Evolutionary conservation across 164 flowering plant genomes (phyloP).

Genomic region (Litsea cubeba): DNA sequence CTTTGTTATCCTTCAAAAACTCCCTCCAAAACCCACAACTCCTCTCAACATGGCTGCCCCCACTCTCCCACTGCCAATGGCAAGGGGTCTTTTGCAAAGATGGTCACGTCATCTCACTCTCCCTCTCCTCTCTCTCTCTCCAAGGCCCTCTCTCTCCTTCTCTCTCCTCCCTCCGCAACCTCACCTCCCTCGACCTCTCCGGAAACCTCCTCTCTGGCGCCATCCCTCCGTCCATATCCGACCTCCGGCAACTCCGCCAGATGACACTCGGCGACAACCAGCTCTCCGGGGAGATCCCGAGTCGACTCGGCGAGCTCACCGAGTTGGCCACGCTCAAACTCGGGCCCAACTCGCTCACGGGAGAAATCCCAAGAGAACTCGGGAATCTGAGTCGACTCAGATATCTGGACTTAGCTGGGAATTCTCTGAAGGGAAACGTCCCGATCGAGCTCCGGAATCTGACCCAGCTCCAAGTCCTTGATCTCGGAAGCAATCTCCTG

Average conservation of each 20-base stretch:
- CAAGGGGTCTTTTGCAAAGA: slow-evolving; percentile 44
- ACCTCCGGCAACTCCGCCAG: slow-evolving; percentile 21
- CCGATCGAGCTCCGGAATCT: slow-evolving; percentile 43
- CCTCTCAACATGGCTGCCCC: slow-evolving; percentile 45
- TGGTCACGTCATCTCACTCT: slow-evolving; percentile 38
- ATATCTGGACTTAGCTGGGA: slow-evolving; percentile 50
- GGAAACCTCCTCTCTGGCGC: slow-evolving; percentile 38
- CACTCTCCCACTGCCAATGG: slow-evolving; percentile 50
- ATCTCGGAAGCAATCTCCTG: slow-evolving; percentile 47
- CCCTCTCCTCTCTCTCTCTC: slow-evolving; percentile 37
- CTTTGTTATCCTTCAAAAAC: slow-evolving; percentile 46
- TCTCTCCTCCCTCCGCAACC: slow-evolving; percentile 31
- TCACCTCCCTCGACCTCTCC: slow-evolving; percentile 51
- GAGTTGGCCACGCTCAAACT: slow-evolving; percentile 41
- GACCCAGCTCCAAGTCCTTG: slow-evolving; percentile 30
- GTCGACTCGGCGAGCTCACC: slow-evolving; percentile 36
- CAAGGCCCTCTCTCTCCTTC: slow-evolving; percentile 41
- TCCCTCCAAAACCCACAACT: slow-evolving; percentile 33
- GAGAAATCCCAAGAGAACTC: slow-evolving; percentile 53
- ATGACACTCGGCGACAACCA: slow-evolving; percentile 38
- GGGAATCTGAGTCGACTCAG: slow-evolving; percentile 30
- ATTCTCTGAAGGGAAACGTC: slow-evolving; percentile 33
- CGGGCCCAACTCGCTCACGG: slow-evolving; percentile 42
- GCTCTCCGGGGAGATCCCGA: slow-evolving; percentile 47
- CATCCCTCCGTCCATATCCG: slow-evolving; percentile 27